phyloP scores from a whole-genome alignment of 139 green algal species.

The Tetradesmus lagerheimii region DNA sequence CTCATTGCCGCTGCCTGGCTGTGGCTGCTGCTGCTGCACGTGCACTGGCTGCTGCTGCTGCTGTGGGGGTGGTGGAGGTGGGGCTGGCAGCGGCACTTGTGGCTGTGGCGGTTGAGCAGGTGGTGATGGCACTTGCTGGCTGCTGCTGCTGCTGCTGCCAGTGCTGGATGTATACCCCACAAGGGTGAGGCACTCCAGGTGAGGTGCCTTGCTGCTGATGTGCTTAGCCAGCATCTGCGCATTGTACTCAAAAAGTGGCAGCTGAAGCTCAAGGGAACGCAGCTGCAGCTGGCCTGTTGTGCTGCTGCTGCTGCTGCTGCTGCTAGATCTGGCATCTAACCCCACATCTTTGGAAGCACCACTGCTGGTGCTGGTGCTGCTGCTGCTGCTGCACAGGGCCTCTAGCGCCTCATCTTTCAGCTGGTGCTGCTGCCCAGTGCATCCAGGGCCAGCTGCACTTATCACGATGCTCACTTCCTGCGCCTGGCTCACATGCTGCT shows the following conservation, averaged over 20 bases:
- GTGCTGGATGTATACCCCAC: background rate
- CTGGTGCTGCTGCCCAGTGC: background rate
- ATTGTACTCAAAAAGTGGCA: slow-evolving; percentile 10
- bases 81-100: background rate
- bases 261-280: background rate
- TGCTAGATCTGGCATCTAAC: background rate
- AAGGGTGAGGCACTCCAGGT: background rate
- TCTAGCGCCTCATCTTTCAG: background rate
- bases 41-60: too few species aligned
- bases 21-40: too few species aligned
- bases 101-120: background rate
- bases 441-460: background rate
- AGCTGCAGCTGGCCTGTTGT: background rate
- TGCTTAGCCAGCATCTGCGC: background rate
- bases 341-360: too few species aligned
- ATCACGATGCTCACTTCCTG: background rate
- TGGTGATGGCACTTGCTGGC: background rate
- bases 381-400: background rate
- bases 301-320: slow-evolving; percentile 6
- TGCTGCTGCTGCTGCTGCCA: slow-evolving; percentile 14
- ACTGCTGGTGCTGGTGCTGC: background rate
- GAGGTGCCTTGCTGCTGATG: background rate
- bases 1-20: background rate
- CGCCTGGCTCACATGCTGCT: background rate
- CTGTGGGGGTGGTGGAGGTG: background rate